phyloP scores from a whole-genome alignment of 148 eudicot species.

The Vaccinium vitisidaea region DNA sequence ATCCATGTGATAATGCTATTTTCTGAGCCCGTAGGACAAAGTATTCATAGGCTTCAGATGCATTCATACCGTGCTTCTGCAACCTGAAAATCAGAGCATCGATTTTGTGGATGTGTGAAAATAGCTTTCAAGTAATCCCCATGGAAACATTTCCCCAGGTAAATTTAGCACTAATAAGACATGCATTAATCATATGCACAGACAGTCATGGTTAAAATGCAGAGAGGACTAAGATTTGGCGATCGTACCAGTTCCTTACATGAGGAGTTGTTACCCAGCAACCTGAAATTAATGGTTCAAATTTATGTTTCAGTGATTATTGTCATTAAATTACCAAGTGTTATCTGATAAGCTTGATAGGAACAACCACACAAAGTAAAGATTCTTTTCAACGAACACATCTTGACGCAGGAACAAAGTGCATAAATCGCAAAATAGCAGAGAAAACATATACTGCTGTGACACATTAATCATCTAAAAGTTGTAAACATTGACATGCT shows the following conservation, averaged over 20 bases:
- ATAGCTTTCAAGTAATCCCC: background rate
- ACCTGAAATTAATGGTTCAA: slow-evolving; percentile 48
- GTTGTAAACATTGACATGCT: background rate
- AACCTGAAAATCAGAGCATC: slow-evolving; percentile 46
- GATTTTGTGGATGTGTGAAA: background rate
- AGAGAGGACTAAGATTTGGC: background rate
- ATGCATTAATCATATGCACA: background rate
- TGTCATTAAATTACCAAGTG: slow-evolving; percentile 6
- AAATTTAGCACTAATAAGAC: background rate
- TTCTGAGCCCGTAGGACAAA: slow-evolving; percentile 82
- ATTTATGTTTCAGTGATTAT: background rate
- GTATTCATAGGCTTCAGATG: slow-evolving; percentile 62
- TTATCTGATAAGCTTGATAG: background rate
- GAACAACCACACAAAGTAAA: background rate
- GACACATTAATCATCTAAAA: background rate
- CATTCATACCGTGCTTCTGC: slow-evolving; percentile 38
- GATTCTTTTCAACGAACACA: background rate
- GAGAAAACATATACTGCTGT: too few relatives aligned
- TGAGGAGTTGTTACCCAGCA: slow-evolving; percentile 76
- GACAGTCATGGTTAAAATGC: background rate
- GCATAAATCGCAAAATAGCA: background rate
- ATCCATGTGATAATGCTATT: slow-evolving; percentile 86
- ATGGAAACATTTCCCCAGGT: background rate
- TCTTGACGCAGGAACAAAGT: background rate
- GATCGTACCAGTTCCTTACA: slow-evolving; percentile 50